Conservation (phyloP, 2,329 filamentous ascomycete species). For the Pseudogymnoascus sp. region DNA sequence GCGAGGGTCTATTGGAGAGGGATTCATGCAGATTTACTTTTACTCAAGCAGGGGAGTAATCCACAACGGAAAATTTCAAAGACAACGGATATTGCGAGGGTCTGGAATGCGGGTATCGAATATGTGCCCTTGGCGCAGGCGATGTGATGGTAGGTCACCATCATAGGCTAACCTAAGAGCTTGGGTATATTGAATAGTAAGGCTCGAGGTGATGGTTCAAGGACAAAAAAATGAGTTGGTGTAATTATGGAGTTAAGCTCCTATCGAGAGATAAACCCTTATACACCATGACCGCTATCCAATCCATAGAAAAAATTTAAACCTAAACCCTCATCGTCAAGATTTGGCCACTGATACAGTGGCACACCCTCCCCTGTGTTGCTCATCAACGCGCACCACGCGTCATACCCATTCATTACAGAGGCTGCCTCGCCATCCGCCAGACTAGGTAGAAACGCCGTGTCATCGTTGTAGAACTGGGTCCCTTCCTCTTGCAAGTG, state of each 20-base stretch:
- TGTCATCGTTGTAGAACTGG: not conserved
- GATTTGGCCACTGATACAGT: conserved; percentile 4
- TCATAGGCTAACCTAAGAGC: too few species aligned
- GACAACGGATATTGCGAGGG: conserved; percentile 10
- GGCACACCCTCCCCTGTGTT: conserved; percentile 1
- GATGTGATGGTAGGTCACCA: not conserved
- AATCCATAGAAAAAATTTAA: conserved; percentile 6
- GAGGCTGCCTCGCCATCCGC: conserved; percentile 8
- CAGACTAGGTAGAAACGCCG: conserved; percentile 1
- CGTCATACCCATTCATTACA: conserved; percentile 8
- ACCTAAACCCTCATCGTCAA: not conserved
- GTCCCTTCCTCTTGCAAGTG: conserved; percentile 9
- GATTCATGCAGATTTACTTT: conserved; percentile 8
- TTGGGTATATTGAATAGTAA: too few species aligned
- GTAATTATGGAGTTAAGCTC: not conserved
- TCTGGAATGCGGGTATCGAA: conserved; percentile 10
- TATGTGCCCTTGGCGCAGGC: not conserved
- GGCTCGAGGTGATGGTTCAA: too few species aligned
- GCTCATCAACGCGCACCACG: conserved; percentile 6
- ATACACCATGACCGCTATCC: not conserved
- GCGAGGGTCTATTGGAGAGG: conserved; percentile 6
- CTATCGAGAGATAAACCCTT: not conserved
- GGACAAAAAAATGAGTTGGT: not conserved
- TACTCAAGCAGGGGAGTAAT: conserved; percentile 8
- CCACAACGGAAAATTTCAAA: conserved; percentile 8